Base-by-base conservation (phyloP, 2,329 filamentous ascomycete species). In the Fusarium sp. region DNA sequence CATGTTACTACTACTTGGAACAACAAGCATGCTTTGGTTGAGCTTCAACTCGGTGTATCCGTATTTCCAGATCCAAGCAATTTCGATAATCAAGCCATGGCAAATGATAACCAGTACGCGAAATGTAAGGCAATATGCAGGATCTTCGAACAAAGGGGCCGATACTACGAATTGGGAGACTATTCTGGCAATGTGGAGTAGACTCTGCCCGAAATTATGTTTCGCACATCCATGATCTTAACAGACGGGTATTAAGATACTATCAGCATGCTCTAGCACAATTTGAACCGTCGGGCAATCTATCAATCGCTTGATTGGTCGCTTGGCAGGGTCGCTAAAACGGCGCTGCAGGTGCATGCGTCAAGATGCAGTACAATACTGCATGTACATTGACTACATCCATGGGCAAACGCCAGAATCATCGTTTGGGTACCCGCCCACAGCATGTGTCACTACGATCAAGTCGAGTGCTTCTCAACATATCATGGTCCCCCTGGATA, bases 131-230 rank as follows among this genome's bases (percentile, higher is more conserved):
- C 54, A 63, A 48, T 55, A 48, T 42, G 54, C 58, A 30, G 67
- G 63, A 64, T 69, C 62, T 59, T 70, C 64, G 42, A 72, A 65
- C 69, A 69, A 67, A 61, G 63, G 62, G 69, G 52, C 69, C 72
- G 62, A 69, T 48, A 67, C 48, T 59, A 62, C 64, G 68, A 59
- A 71, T 51, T 65, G 70, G 61, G 62, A 51, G 61, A 63, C 59
- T 65, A 57, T 68, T 65, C 51, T 69, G 67, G 49, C 57, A 66
- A 66, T 68, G 63, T 68, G 71, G 70, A 57, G 63, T 65, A 68
- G 69, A 48, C 67, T 75, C 68, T 58, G 71, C 49, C 72, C 73
- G 73, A 75, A 70, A 75, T 75, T 75, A 66, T 75, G 71, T 73
- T 72, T 74, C 62, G 70, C 71, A 65, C 70, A 73, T 66, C 73